Evolutionary conservation across 495 filamentous ascomycete genomes (phyloP), one percentile per base, ranked within the genome.

Genomic region (Annulohypoxylon bovei): DNA sequence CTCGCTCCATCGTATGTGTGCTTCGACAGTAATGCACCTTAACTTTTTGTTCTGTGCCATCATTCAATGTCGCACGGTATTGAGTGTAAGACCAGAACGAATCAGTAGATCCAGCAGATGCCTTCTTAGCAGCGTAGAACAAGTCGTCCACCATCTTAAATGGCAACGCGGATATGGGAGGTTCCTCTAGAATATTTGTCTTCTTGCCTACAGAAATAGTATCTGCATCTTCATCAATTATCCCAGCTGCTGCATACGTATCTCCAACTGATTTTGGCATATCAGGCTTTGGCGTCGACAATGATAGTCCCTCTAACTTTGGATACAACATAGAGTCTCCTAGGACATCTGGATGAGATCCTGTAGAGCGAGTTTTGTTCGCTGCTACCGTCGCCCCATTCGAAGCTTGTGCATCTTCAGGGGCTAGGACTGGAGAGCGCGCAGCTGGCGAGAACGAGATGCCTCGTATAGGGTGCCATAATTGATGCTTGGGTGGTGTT

Each of bases 21-120:
- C 82, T 88, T 54, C 80, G 85, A 81, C 93, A 95, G 73, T 96
- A 96, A 75, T 96, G 90, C 3, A 97, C 86, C 42, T 81, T 83
- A 28, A 92, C 85, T 40, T 76, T 80, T 11, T 71, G 46, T 79
- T 75, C 30, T 0, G 44, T 57, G n/a, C 76, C 77, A 23, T 79
- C 74, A 0, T 78, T 62, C 9, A 49, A 74, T 0, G 79, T 79
- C 4, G 84, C 82, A 28, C 84, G 83, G 71, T 94, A 93, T 14
- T 91, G 73, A 11, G 56, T 80, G 75, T 93, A 87, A 27, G 82
- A 88, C 92, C 92, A 97, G 76, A 81, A 88, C 0, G 85, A 87
- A 55, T 83, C 69, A 5, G 81, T 75, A 0, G 78, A 72, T 9
- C 79, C 84, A 16, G 73, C 67, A 0, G 73, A 59, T 0, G 84